Percentiles rank a stretch among this genome's conserved stretches.
phyloP scores from a whole-genome alignment of 2,329 filamentous ascomycete species.

The Apiospora marii region DNA sequence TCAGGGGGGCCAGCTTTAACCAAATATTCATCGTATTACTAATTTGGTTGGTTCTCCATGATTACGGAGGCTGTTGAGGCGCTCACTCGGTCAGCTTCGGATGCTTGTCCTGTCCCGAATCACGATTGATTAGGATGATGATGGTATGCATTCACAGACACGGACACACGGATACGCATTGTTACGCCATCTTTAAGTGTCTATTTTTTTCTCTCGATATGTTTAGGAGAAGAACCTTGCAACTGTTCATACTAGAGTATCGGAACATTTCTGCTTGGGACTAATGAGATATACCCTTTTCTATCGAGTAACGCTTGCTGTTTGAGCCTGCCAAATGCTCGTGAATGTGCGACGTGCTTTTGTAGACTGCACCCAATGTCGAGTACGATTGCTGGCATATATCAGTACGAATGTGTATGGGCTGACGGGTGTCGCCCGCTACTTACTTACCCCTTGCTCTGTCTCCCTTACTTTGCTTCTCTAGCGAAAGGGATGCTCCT shows the following conservation, averaged over 20 bases:
- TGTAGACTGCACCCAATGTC: background rate
- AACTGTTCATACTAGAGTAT: background rate
- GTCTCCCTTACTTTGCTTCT: background rate
- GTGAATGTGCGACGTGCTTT: background rate
- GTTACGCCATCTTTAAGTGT: background rate
- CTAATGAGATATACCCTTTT: background rate
- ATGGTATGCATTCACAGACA: background rate
- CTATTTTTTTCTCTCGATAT: background rate
- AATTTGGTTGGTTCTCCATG: constrained; percentile 10
- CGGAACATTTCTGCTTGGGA: background rate
- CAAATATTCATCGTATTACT: background rate
- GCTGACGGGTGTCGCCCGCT: background rate
- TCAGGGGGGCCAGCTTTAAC: constrained; percentile 6
- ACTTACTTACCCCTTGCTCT: background rate
- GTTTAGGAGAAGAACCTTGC: background rate
- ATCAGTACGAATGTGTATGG: no score
- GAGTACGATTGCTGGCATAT: background rate
- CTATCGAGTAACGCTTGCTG: background rate
- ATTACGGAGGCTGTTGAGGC: background rate
- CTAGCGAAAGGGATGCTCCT: background rate
- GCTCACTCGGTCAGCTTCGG: background rate
- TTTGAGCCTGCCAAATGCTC: background rate
- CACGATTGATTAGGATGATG: background rate
- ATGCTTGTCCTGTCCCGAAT: constrained; percentile 3
- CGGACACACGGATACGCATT: background rate